A percentile compares a stretch with the other conserved stretches of the same genome.
These are phyloP conservation scores for Suillus cothurnatus DNA, from an alignment of 768 basidiomycete species.

Conservation along the genomic window DNA sequence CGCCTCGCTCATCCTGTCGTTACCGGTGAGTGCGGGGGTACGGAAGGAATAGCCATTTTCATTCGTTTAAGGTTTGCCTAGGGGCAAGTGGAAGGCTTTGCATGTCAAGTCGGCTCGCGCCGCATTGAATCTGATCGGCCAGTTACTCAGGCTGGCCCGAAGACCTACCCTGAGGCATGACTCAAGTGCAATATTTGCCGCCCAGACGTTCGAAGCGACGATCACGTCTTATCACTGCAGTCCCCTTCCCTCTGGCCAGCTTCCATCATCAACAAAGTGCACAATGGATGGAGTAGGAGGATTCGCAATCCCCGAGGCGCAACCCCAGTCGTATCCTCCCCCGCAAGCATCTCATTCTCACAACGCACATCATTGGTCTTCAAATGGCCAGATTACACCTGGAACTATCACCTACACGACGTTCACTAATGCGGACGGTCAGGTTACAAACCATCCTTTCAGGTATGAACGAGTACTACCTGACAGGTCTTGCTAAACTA, in stretches of 20 bases:
- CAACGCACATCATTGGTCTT: background rate
- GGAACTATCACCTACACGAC: constrained; percentile 82
- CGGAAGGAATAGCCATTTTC: background rate
- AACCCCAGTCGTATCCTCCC: constrained; percentile 30
- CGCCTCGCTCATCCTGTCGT: background rate
- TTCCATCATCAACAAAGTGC: constrained; percentile 13
- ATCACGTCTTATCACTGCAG: constrained; percentile 16
- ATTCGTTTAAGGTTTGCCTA: background rate
- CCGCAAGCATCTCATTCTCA: constrained; percentile 3
- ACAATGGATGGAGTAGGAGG: constrained; percentile 25
- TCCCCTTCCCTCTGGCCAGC: constrained; percentile 5
- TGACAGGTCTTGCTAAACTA: background rate
- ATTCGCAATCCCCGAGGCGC: constrained; percentile 28
- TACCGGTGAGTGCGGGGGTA: background rate
- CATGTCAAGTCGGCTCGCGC: background rate
- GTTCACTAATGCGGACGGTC: constrained; percentile 60
- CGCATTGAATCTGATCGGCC: background rate
- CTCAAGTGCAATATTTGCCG: background rate
- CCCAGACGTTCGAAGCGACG: constrained; percentile 11
- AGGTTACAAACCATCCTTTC: constrained; percentile 69
- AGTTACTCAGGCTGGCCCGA: background rate
- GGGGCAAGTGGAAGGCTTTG: background rate
- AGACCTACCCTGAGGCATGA: background rate
- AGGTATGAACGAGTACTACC: constrained; percentile 46
- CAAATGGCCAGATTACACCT: constrained; percentile 51